phyloP scores from a whole-genome alignment of 2,329 filamentous ascomycete genomes.

The Diplocarpon mali region DNA sequence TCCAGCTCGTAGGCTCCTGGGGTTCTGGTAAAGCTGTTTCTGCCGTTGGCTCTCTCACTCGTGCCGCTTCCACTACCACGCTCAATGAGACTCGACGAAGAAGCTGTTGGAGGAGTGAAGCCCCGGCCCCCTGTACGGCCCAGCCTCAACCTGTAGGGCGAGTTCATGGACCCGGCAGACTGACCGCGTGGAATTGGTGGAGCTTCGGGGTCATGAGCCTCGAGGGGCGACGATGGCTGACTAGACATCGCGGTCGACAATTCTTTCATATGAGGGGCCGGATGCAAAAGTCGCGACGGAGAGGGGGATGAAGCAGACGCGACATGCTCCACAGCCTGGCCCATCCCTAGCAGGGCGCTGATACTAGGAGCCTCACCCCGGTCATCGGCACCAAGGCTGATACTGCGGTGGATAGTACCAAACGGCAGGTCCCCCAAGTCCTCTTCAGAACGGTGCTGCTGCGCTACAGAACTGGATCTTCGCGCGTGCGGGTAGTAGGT shows the following conservation, averaged over 20 bases:
- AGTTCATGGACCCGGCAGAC: conserved; percentile 21
- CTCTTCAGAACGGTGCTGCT: conserved; percentile 52
- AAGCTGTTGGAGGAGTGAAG: conserved; percentile 25
- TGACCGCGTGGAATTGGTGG: conserved; percentile 20
- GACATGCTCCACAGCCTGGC: conserved; percentile 31
- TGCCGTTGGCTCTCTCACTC: conserved; percentile 28
- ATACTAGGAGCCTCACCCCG: conserved; percentile 48
- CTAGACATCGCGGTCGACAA: conserved; percentile 19
- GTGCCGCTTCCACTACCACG: conserved; percentile 25
- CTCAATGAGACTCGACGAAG: conserved; percentile 28
- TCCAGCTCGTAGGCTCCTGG: conserved; percentile 40
- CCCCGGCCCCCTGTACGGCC: conserved; percentile 25
- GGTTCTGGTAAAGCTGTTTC: conserved; percentile 35
- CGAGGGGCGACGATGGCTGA: conserved; percentile 23
- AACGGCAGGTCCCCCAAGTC: conserved; percentile 48
- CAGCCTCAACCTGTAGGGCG: conserved; percentile 24
- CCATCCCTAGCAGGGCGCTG: conserved; percentile 46
- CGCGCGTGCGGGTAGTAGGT: conserved; percentile 41
- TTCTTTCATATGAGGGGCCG: conserved; percentile 24
- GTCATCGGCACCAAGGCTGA: conserved; percentile 56
- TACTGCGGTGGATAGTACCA: conserved; percentile 47
- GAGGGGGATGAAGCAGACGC: conserved; percentile 23
- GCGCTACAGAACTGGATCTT: conserved; percentile 59
- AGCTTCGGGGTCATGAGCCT: conserved; percentile 18
- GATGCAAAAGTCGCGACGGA: conserved; percentile 25